These are phyloP conservation scores for Sclerotinia minor DNA, from an alignment of 2,329 filamentous ascomycete genomes.

Conservation along the genomic window DNA sequence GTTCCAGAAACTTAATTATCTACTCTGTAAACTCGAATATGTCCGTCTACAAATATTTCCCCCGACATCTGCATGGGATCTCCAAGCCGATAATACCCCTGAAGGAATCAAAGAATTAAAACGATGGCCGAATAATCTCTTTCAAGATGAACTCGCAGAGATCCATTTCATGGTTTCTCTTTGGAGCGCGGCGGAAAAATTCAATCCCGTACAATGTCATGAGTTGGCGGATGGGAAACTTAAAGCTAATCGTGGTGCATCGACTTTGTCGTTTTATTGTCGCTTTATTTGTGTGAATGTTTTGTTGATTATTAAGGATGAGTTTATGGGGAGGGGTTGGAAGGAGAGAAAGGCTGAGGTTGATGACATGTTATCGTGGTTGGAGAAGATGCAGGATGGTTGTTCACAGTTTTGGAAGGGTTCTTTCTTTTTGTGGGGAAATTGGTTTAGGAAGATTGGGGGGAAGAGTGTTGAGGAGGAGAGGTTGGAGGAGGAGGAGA, in stretches of 20 bases:
- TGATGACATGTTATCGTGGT: not conserved
- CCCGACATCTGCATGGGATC: not conserved
- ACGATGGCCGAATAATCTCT: slow-evolving; percentile 1
- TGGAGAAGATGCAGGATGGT: not conserved
- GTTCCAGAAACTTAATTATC: not conserved
- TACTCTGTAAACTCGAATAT: slow-evolving; percentile 6
- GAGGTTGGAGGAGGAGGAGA: not conserved
- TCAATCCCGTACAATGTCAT: not conserved
- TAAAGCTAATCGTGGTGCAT: not conserved
- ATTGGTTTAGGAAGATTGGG: not conserved
- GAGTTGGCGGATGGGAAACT: not conserved
- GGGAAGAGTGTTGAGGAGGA: not conserved
- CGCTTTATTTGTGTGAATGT: not conserved
- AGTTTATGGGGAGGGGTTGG: not conserved
- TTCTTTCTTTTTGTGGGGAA: not conserved
- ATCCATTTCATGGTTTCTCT: not conserved
- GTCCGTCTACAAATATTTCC: slow-evolving; percentile 17
- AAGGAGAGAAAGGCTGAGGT: not conserved
- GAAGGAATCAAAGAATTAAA: not conserved
- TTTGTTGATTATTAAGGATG: not conserved
- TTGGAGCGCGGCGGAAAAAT: not conserved
- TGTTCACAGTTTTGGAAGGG: not conserved
- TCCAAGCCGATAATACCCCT: not conserved
- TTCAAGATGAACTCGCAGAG: not conserved
- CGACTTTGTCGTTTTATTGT: slow-evolving; percentile 6